Conservation (phyloP, 2,329 filamentous ascomycete genomes). For the Triangularia verruculosa region DNA sequence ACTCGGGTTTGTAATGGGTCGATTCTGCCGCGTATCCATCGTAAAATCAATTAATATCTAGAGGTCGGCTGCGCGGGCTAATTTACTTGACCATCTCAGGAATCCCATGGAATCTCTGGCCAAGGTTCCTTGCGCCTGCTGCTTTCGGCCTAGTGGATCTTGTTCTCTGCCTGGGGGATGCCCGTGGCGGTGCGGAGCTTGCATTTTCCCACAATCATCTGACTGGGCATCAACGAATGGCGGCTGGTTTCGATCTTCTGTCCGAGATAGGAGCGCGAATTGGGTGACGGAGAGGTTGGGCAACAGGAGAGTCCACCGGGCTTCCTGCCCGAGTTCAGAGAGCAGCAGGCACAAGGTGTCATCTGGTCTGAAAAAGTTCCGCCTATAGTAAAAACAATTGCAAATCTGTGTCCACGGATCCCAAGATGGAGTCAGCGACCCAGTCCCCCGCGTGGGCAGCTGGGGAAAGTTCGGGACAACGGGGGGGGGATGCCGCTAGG, state of each 20-base stretch:
- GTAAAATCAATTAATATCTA: slow-evolving; percentile 9
- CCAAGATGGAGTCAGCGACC: neutral
- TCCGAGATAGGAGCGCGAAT: neutral
- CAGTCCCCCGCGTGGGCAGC: slow-evolving; percentile 1
- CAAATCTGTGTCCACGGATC: neutral
- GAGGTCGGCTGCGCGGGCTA: slow-evolving; percentile 5
- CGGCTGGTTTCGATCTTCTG: neutral
- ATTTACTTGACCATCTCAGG: slow-evolving; percentile 13
- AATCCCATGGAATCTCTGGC: slow-evolving; percentile 18
- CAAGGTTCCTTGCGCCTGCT: slow-evolving; percentile 16
- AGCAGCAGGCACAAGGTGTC: neutral
- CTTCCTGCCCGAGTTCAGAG: neutral
- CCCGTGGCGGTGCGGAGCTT: slow-evolving; percentile 9
- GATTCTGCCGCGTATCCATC: slow-evolving; percentile 18
- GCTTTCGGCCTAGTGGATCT: slow-evolving; percentile 13
- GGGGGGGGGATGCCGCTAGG: too few relatives aligned
- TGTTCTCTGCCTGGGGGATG: slow-evolving; percentile 1
- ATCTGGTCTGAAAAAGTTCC: slow-evolving; percentile 3
- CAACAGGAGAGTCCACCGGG: neutral
- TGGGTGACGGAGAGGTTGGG: neutral
- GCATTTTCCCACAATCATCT: slow-evolving; percentile 15
- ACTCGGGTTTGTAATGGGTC: slow-evolving; percentile 12
- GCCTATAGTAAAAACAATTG: neutral
- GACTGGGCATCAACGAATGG: slow-evolving; percentile 5
- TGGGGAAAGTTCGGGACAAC: neutral